phyloP scores from a whole-genome alignment of 2,329 filamentous ascomycete species.

The Epicoccum nigrum region DNA sequence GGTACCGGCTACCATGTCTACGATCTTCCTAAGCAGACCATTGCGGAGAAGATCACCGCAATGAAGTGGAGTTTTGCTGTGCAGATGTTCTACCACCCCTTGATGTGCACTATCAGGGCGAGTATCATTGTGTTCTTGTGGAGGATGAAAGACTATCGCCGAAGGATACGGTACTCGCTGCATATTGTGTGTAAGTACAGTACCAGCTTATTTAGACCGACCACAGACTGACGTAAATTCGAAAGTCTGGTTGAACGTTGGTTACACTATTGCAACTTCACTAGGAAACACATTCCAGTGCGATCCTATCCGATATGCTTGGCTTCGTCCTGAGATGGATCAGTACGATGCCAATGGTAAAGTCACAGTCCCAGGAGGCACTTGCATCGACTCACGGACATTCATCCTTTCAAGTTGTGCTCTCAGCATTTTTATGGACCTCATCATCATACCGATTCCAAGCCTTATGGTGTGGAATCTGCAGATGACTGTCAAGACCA shows the following conservation, averaged over 20 bases:
- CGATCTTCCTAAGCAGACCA: constrained; percentile 39
- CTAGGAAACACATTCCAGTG: constrained; percentile 47
- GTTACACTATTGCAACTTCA: constrained; percentile 43
- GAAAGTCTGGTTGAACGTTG: constrained; percentile 44
- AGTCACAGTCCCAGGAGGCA: constrained; percentile 32
- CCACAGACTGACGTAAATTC: not conserved
- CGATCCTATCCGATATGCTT: constrained; percentile 39
- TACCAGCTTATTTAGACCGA: not conserved
- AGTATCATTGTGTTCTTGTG: constrained; percentile 49
- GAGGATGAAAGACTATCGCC: constrained; percentile 43
- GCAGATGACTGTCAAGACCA: constrained; percentile 49
- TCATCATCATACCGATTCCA: constrained; percentile 51
- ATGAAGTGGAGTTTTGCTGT: constrained; percentile 45
- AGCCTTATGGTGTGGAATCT: constrained; percentile 53
- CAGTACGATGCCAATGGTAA: constrained; percentile 34
- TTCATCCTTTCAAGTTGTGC: constrained; percentile 45
- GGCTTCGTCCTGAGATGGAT: constrained; percentile 40
- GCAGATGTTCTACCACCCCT: constrained; percentile 48
- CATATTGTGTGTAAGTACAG: constrained; percentile 34
- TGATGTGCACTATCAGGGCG: constrained; percentile 46
- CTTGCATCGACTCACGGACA: constrained; percentile 41
- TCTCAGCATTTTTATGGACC: constrained; percentile 47
- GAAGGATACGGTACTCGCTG: constrained; percentile 38
- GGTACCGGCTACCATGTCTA: constrained; percentile 42
- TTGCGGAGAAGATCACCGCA: constrained; percentile 35